Percentiles rank a stretch among this genome's conserved stretches.
Evolutionary conservation across 345 rosid genomes (phyloP).

Genomic region (Melaleuca quinquenervia): DNA sequence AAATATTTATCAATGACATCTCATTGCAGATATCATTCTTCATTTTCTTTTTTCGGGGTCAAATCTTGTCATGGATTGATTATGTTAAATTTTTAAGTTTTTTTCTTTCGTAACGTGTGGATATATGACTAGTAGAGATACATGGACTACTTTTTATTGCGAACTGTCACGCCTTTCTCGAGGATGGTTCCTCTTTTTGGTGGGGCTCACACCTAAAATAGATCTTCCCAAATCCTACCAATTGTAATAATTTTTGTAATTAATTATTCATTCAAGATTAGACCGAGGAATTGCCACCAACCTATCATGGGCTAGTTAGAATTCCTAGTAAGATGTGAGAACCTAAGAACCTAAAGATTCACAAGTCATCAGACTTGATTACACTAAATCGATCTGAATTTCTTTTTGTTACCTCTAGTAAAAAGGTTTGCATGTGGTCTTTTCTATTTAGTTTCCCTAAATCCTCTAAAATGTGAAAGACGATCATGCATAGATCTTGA

Average conservation of each 20-base stretch:
- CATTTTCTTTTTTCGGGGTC: no score
- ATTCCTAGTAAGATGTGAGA: accelerated
- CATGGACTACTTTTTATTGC: accelerated
- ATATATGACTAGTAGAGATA: background rate
- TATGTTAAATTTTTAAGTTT: background rate
- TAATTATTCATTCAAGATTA: background rate
- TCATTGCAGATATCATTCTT: no score
- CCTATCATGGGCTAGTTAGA: accelerated
- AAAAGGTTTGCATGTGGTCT: accelerated
- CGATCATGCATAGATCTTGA: background rate
- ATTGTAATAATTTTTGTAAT: no score
- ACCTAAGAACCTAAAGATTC: accelerated
- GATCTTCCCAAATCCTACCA: accelerated
- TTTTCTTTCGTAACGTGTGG: accelerated
- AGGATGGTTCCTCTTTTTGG: accelerated
- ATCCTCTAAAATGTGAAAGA: background rate
- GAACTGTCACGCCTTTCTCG: accelerated
- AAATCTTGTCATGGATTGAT: background rate
- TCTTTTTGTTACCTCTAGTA: accelerated
- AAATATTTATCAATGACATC: no score
- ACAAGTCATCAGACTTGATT: no score
- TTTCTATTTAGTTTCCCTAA: background rate
- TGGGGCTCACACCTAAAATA: accelerated
- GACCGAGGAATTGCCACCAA: no score
- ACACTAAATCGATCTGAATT: accelerated